Conservation (phyloP, 768 basidiomycete genomes). For the Tulasnella sp. region DNA sequence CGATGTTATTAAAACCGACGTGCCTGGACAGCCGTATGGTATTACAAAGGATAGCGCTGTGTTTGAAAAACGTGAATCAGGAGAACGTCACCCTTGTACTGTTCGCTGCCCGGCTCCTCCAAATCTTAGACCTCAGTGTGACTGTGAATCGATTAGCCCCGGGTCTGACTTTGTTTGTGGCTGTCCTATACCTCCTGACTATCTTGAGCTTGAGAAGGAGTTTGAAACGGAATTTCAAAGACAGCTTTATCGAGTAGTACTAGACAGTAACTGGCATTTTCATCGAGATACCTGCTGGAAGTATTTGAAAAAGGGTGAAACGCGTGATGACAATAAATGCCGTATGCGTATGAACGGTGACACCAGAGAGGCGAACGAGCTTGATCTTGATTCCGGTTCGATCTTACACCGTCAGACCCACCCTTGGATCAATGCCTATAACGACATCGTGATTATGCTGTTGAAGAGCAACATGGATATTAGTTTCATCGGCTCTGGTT, state of each 20-base stretch:
- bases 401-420: conserved; percentile 45
- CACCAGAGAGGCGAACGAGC: too few species aligned
- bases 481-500: conserved; percentile 51
- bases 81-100: not conserved
- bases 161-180: too few species aligned
- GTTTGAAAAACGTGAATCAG: too few species aligned
- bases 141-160: too few species aligned
- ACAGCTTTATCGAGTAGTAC: not conserved
- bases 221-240: not conserved
- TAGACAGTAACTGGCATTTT: not conserved
- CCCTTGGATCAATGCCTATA: conserved; percentile 52
- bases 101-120: too few species aligned
- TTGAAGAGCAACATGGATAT: conserved; percentile 55
- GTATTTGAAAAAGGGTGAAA: not conserved
- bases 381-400: conserved; percentile 39
- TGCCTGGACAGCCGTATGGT: too few species aligned
- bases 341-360: not conserved
- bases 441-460: conserved; percentile 46
- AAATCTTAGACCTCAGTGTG: too few species aligned
- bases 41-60: too few species aligned
- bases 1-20: not conserved
- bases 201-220: not conserved
- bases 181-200: too few species aligned
- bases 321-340: not conserved
- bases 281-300: not conserved